phyloP scores from a whole-genome alignment of 2,329 filamentous ascomycete species.

The Phialophora expanda region DNA sequence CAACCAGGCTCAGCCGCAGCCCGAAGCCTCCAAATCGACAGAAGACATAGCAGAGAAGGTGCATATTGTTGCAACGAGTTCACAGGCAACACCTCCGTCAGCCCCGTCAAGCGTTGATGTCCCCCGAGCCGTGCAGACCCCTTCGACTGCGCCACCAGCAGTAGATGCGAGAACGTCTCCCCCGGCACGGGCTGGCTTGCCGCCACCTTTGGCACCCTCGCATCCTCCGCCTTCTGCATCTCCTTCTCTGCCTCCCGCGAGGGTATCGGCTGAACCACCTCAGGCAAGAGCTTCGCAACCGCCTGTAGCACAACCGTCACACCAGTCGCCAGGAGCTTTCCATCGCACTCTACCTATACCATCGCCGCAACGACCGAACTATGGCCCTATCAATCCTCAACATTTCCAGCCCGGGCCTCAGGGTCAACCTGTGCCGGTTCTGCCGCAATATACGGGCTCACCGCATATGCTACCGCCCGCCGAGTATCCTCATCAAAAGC shows the following conservation, averaged over 20 bases:
- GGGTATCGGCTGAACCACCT: slow-evolving; percentile 22
- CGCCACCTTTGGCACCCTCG: slow-evolving; percentile 20
- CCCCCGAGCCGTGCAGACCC: slow-evolving; percentile 19
- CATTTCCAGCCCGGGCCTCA: slow-evolving; percentile 35
- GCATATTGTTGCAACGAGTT: slow-evolving; percentile 12
- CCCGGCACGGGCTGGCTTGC: slow-evolving; percentile 16
- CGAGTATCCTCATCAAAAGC: slow-evolving; percentile 33
- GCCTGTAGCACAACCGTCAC: slow-evolving; percentile 20
- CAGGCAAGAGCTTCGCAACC: slow-evolving; percentile 26
- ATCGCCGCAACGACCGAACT: slow-evolving; percentile 36
- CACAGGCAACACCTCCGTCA: slow-evolving; percentile 30
- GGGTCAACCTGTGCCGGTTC: slow-evolving; percentile 33
- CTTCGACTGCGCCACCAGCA: slow-evolving; percentile 13
- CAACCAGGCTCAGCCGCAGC: slow-evolving; percentile 5
- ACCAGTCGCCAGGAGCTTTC: slow-evolving; percentile 31
- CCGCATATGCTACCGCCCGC: slow-evolving; percentile 38
- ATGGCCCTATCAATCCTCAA: slow-evolving; percentile 34
- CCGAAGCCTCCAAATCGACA: background rate
- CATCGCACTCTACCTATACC: slow-evolving; percentile 35
- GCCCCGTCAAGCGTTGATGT: slow-evolving; percentile 31
- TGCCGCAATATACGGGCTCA: slow-evolving; percentile 29
- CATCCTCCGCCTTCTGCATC: slow-evolving; percentile 29
- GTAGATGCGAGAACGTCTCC: slow-evolving; percentile 19
- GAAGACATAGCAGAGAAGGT: slow-evolving; percentile 14
- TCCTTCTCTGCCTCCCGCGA: slow-evolving; percentile 21